A percentile compares a stretch with the other conserved stretches of the same genome.
Conservation (phyloP, 225 moss, liverwort and hornwort species). For the Ulota crispa region DNA sequence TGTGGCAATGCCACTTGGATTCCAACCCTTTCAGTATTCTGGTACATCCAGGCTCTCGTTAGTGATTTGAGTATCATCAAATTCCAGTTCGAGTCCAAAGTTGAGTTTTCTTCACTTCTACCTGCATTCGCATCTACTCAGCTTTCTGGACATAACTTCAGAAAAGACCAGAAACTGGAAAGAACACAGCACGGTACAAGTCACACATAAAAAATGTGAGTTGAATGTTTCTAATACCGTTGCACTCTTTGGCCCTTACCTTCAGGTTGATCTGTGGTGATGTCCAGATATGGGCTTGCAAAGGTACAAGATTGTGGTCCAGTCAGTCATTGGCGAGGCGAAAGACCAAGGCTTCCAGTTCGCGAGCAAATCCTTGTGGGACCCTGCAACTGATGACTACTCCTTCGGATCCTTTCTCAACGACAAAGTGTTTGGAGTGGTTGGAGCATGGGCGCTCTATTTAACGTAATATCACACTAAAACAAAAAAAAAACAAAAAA, state of each 20-base stretch:
- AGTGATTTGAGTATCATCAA: neutral
- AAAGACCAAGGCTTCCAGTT: constrained; percentile 65
- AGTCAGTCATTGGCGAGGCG: constrained; percentile 53
- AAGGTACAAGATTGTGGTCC: constrained; percentile 65
- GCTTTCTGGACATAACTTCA: neutral
- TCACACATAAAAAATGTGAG: neutral
- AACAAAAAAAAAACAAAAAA: neutral
- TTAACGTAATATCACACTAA: constrained; percentile 34
- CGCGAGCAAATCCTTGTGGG: constrained; percentile 62
- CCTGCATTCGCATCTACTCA: constrained; percentile 3
- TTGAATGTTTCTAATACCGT: neutral
- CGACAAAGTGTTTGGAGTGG: constrained; percentile 56
- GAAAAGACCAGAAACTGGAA: neutral
- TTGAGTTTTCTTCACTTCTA: neutral
- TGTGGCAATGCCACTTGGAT: neutral
- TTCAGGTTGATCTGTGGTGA: constrained; percentile 27
- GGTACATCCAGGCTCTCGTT: neutral
- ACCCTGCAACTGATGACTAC: constrained; percentile 54
- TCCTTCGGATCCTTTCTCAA: constrained; percentile 60
- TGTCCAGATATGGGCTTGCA: constrained; percentile 57
- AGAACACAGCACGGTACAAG: neutral
- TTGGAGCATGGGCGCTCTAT: constrained; percentile 62
- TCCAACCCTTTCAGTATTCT: neutral
- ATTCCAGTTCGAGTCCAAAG: constrained; percentile 7
- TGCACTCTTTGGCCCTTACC: neutral